Evolutionary conservation across 805 yeast genomes (phyloP).

Genomic region (Cyberlindnera japonica): DNA sequence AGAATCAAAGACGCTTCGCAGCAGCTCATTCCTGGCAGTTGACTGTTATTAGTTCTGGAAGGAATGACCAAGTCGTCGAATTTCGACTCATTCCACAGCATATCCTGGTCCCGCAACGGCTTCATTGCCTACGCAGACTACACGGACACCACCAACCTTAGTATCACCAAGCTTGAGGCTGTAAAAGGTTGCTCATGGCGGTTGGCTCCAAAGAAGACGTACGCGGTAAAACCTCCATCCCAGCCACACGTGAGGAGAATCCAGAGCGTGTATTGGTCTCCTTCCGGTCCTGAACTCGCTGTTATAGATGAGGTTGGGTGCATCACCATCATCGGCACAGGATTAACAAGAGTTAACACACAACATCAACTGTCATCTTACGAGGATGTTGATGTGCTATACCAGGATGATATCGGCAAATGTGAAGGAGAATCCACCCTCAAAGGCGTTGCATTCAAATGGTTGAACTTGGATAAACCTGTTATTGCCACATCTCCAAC

Average conservation of each 20-base stretch:
- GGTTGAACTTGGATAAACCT: constrained; percentile 75
- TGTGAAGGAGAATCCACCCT: constrained; percentile 26
- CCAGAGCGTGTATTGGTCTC: constrained; percentile 59
- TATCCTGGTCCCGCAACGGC: constrained; percentile 77
- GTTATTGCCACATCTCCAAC: constrained; percentile 61
- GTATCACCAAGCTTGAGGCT: constrained; percentile 44
- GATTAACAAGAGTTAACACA: constrained; percentile 38
- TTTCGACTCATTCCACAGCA: constrained; percentile 5
- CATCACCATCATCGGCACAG: constrained; percentile 51
- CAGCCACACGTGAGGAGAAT: constrained; percentile 13
- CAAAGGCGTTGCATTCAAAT: constrained; percentile 47
- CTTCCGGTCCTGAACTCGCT: constrained; percentile 77
- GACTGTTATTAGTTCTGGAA: background rate
- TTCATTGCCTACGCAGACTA: constrained; percentile 67
- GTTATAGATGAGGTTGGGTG: constrained; percentile 71
- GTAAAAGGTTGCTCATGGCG: constrained; percentile 78
- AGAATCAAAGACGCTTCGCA: background rate
- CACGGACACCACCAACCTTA: constrained; percentile 31
- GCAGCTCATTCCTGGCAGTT: background rate
- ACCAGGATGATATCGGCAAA: constrained; percentile 35
- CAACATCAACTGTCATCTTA: constrained; percentile 25
- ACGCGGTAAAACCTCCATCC: constrained; percentile 23
- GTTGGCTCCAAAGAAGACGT: constrained; percentile 33
- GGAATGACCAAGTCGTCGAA: background rate
- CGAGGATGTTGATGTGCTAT: constrained; percentile 29